Percentiles rank a stretch among this genome's conserved stretches.
Conservation (phyloP, 2,329 filamentous ascomycete species). For the Alternaria arbusti region DNA sequence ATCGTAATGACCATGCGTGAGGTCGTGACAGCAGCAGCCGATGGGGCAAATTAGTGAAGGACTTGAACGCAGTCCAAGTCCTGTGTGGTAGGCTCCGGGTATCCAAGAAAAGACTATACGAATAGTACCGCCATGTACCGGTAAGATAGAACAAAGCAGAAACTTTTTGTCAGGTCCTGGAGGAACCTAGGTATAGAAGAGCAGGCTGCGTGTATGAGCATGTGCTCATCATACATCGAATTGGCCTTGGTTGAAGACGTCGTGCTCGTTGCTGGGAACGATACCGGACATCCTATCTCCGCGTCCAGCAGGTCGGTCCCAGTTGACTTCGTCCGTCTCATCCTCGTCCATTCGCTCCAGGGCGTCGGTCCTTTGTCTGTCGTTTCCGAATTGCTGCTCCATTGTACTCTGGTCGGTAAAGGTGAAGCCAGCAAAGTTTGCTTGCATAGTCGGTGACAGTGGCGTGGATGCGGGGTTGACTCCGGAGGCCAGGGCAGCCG, state of each 20-base stretch:
- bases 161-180: conserved; percentile 41
- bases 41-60: conserved; percentile 15
- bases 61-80: conserved; percentile 29
- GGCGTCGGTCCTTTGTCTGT: conserved; percentile 46
- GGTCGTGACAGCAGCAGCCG: conserved; percentile 12
- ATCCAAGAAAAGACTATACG: conserved; percentile 35
- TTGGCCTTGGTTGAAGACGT: conserved; percentile 56
- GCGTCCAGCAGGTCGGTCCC: conserved; percentile 49
- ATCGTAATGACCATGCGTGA: not conserved
- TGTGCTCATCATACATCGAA: conserved; percentile 43
- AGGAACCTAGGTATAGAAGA: conserved; percentile 11
- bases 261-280: conserved; percentile 53
- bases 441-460: conserved; percentile 92
- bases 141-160: conserved; percentile 27
- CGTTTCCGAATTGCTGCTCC: conserved; percentile 73
- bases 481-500: conserved; percentile 82
- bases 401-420: conserved; percentile 98
- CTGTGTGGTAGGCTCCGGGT: conserved; percentile 32
- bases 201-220: conserved; percentile 1
- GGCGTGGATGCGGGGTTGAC: conserved; percentile 86
- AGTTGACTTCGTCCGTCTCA: conserved; percentile 50
- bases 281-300: conserved; percentile 62
- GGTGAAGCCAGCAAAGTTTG: conserved; percentile 97
- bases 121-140: conserved; percentile 27
- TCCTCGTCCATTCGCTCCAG: conserved; percentile 55